Evolutionary conservation across 2,329 filamentous ascomycete genomes (phyloP), one percentile per base, ranked within the genome.

Genomic region (Xylariaceae sp.): DNA sequence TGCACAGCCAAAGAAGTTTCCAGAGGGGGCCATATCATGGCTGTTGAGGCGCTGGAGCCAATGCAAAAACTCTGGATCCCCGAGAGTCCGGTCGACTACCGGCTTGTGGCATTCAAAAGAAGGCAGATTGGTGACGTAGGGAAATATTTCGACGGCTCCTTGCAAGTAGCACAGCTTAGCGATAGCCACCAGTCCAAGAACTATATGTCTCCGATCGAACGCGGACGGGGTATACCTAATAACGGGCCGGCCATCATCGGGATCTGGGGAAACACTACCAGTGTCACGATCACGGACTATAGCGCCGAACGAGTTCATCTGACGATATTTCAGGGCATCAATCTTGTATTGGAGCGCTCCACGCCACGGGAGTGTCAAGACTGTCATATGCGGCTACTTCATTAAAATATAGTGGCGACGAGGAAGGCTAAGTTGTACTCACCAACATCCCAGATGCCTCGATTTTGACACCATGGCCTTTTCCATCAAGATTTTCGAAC

Each of bases 381-480:
- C 75, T 64, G 84, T 80, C 1, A 84, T 70, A 18, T 84, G 83
- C 0, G 91, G 90, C 64, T 90, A 67, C 7, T n/a, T n/a, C n/a
- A n/a, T n/a, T n/a, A n/a, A n/a, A n/a, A n/a, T n/a, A n/a, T n/a
- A n/a, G n/a, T n/a, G n/a, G n/a, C n/a, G n/a, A n/a, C n/a, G n/a
- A n/a, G 44, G 23, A 64, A 40, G 29, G 32, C 44, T n/a, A 16
- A n/a, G 23, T 18, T 10, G n/a, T n/a, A 71, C 77, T 64, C 65
- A 81, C 79, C 50, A 85, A 63, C 88, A 95, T 93, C 65, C 83
- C 83, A 1, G 84, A 83, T 16, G 85, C 78, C 77, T 96, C 91
- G 40, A 96, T 77, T 71, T 93, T 95, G 49, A 81, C 79, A 41
- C 93, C 93, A 66, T 96, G 90, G 56, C 90, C 90, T 21, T 85